A percentile compares a stretch with the other conserved stretches of the same genome.
Conservation (phyloP, 257 asterid species). For the Anisodus acutangulus region DNA sequence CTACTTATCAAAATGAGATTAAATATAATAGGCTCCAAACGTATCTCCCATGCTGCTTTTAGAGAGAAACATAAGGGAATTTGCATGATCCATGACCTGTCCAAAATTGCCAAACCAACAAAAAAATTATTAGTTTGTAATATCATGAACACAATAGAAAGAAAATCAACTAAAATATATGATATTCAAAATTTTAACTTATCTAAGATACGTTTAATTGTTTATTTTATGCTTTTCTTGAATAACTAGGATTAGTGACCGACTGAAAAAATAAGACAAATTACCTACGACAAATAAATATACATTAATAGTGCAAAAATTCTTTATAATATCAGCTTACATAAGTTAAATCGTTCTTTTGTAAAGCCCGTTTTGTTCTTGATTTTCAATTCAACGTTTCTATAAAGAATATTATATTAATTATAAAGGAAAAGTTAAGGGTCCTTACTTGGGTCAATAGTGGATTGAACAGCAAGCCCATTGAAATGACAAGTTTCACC, state of each 20-base stretch:
- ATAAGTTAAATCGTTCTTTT: background rate
- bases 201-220: background rate
- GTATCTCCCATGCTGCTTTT: background rate
- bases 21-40: background rate
- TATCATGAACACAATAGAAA: background rate
- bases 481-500: slow-evolving; percentile 43
- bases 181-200: background rate
- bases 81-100: slow-evolving; percentile 36
- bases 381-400: background rate
- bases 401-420: background rate
- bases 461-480: slow-evolving; percentile 45
- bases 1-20: background rate
- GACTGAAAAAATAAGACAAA: background rate
- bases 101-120: slow-evolving; percentile 13
- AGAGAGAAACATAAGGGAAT: slow-evolving; percentile 30
- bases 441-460: slow-evolving; percentile 46
- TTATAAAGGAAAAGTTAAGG: background rate
- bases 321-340: too few relatives aligned
- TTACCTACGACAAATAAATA: background rate
- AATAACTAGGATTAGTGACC: background rate
- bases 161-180: background rate
- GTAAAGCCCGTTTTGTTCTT: background rate
- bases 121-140: background rate
- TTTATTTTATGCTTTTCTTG: background rate
- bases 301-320: background rate